phyloP scores from a whole-genome alignment of 1,284 basidiomycete genomes.

The Sphagnurus paluster region DNA sequence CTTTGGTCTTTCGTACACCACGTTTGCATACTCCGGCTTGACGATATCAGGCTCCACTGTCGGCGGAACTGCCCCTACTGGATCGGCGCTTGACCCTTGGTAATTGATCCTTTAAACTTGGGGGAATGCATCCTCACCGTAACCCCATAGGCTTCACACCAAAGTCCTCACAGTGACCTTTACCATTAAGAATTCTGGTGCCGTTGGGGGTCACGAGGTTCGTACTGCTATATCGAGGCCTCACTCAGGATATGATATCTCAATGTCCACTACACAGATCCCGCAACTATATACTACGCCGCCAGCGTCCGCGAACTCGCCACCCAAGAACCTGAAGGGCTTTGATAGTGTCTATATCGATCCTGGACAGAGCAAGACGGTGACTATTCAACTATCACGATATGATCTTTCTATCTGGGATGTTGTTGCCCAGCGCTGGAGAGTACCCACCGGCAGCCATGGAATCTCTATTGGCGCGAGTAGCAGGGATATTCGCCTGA shows the following conservation, averaged over 20 bases:
- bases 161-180: slow-evolving; percentile 46
- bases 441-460: slow-evolving; percentile 42
- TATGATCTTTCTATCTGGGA: slow-evolving; percentile 48
- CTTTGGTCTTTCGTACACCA: slow-evolving; percentile 70
- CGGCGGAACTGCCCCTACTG: slow-evolving; percentile 39
- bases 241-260: slow-evolving; percentile 1
- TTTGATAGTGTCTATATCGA: slow-evolving; percentile 47
- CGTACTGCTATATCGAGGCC: slow-evolving; percentile 8
- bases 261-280: slow-evolving; percentile 31
- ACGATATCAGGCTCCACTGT: slow-evolving; percentile 39
- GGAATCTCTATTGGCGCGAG: slow-evolving; percentile 47
- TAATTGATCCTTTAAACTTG: slow-evolving; percentile 11
- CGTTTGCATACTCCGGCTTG: slow-evolving; percentile 54
- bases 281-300: slow-evolving; percentile 50
- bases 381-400: slow-evolving; percentile 42
- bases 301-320: slow-evolving; percentile 42
- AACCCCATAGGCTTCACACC: slow-evolving; percentile 44
- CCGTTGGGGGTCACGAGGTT: slow-evolving; percentile 50
- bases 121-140: not conserved
- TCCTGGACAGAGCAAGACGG: slow-evolving; percentile 39
- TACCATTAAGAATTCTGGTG: slow-evolving; percentile 46
- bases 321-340: slow-evolving; percentile 48
- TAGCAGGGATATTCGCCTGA: slow-evolving; percentile 46
- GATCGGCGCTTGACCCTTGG: slow-evolving; percentile 49
- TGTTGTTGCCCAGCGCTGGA: slow-evolving; percentile 43